Evolutionary conservation across 306 rosid species (phyloP).

Genomic region (Medicago truncatula): DNA sequence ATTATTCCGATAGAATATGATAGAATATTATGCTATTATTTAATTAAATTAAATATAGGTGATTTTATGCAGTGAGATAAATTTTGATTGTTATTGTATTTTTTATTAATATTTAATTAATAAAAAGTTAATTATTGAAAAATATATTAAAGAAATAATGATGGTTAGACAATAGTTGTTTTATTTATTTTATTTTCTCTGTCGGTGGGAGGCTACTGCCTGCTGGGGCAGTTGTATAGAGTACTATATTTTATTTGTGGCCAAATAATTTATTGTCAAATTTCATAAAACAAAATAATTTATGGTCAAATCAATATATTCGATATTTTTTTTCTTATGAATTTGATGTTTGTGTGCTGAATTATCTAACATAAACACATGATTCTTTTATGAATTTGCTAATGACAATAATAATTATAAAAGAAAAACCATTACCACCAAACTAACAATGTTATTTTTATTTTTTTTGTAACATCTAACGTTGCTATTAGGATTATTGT

Average conservation of each 20-base stretch:
- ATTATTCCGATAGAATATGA: too few relatives aligned
- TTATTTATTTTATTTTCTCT: conserved; percentile 4
- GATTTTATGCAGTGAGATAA: too few relatives aligned
- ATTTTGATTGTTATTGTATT: too few relatives aligned
- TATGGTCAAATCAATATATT: not conserved
- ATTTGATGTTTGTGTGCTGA: conserved; percentile 7
- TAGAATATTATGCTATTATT: too few relatives aligned
- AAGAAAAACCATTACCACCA: too few relatives aligned
- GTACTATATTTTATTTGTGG: not conserved
- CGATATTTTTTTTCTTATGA: not conserved
- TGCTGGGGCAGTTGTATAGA: not conserved
- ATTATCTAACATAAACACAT: not conserved
- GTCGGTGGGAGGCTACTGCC: conserved; percentile 28
- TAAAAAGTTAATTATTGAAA: too few relatives aligned
- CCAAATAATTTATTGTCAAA: not conserved
- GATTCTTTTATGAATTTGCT: not conserved
- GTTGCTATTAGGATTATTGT: not conserved
- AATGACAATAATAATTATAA: not conserved
- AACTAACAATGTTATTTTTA: too few relatives aligned
- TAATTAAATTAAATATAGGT: too few relatives aligned
- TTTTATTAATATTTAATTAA: too few relatives aligned
- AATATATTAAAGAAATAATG: not conserved
- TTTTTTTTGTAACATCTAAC: too few relatives aligned
- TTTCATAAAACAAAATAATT: too few relatives aligned
- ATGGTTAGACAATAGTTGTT: not conserved